Conservation (phyloP, 495 filamentous ascomycete genomes). For the Aspergillus steynii region DNA sequence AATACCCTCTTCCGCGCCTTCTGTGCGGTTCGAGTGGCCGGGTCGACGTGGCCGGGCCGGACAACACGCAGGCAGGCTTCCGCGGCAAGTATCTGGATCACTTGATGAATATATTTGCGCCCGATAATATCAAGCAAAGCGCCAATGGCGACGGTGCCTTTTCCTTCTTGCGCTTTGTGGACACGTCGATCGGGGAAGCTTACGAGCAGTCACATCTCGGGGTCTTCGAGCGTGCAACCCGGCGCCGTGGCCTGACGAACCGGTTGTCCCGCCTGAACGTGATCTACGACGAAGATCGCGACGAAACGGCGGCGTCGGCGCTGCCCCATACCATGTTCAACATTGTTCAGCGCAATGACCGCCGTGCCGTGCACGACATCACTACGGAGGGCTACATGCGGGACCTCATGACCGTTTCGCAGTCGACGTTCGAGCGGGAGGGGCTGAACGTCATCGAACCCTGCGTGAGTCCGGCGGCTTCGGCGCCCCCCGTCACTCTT, state of each 20-base stretch:
- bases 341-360: constrained; percentile 69
- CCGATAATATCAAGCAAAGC: constrained; percentile 70
- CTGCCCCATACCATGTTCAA: constrained; percentile 78
- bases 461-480: constrained; percentile 68
- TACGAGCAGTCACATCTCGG: constrained; percentile 64
- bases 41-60: constrained; percentile 71
- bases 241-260: constrained; percentile 45
- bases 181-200: constrained; percentile 71
- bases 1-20: constrained; percentile 77
- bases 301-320: constrained; percentile 46
- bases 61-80: constrained; percentile 76
- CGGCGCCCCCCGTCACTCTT: constrained; percentile 86
- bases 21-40: constrained; percentile 75
- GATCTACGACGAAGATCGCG: constrained; percentile 61
- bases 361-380: constrained; percentile 65
- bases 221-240: constrained; percentile 64
- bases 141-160: constrained; percentile 63
- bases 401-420: constrained; percentile 78
- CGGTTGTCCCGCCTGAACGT: constrained; percentile 55
- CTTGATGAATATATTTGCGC: constrained; percentile 85
- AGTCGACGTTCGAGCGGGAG: constrained; percentile 60
- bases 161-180: constrained; percentile 87
- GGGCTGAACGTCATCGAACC: constrained; percentile 79
- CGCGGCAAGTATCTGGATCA: constrained; percentile 69
- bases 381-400: constrained; percentile 70